Evolutionary conservation across 345 rosid species (phyloP).

Genomic region (Sapria himalayana): DNA sequence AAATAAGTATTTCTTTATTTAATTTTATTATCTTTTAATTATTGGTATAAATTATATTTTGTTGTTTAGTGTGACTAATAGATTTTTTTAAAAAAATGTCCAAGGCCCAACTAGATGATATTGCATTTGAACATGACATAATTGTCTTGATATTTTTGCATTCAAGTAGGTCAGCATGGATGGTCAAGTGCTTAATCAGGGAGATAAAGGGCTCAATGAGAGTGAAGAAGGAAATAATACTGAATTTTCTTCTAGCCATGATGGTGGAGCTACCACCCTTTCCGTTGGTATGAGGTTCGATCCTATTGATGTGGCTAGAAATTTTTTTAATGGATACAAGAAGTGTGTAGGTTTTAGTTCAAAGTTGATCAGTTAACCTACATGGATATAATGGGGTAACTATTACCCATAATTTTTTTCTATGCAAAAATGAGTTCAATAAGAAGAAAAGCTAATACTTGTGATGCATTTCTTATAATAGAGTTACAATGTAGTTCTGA

Average conservation of each 20-base stretch:
- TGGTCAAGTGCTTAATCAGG: conserved; percentile 26
- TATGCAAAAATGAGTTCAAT: conserved; percentile 47
- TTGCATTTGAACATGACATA: too few relatives aligned
- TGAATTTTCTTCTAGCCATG: conserved; percentile 19
- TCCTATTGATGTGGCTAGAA: conserved; percentile 57
- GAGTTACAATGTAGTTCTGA: conserved; percentile 34
- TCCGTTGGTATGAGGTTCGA: conserved; percentile 59
- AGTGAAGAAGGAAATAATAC: conserved; percentile 22
- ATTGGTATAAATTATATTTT: too few relatives aligned
- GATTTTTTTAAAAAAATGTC: too few relatives aligned
- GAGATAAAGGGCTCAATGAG: conserved; percentile 34
- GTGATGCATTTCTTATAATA: conserved; percentile 64
- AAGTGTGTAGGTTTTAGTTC: conserved; percentile 43
- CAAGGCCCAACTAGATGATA: too few relatives aligned
- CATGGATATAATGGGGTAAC: conserved; percentile 24
- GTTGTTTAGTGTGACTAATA: too few relatives aligned
- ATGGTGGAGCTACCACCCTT: conserved; percentile 45
- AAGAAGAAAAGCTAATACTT: conserved; percentile 35
- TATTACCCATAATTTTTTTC: conserved; percentile 42
- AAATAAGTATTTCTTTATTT: too few relatives aligned
- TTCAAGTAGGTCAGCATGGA: too few relatives aligned
- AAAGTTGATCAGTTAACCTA: conserved; percentile 22
- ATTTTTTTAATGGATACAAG: conserved; percentile 58
- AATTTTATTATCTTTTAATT: too few relatives aligned
- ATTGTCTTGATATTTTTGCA: too few relatives aligned